Evolutionary conservation across 371 early-diverging fungal genomes (phyloP).

Genomic region (Spiromyces aspiralis): DNA sequence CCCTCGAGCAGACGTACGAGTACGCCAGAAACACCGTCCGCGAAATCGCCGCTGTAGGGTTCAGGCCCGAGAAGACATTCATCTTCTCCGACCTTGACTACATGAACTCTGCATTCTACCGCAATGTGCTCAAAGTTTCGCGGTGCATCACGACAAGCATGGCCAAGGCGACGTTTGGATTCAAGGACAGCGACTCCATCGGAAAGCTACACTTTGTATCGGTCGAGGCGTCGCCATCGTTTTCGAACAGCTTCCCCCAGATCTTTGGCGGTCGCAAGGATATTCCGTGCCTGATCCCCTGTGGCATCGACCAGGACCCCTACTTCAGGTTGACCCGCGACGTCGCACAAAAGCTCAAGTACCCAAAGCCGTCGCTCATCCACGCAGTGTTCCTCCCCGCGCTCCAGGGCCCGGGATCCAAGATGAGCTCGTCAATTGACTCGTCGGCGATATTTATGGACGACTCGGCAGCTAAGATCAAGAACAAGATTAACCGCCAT

Average conservation of each 20-base stretch:
- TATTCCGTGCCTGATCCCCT: conserved; percentile 95
- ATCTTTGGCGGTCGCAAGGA: conserved; percentile 85
- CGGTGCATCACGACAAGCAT: conserved; percentile 67
- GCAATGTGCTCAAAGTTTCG: conserved; percentile 77
- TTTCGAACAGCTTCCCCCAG: conserved; percentile 88
- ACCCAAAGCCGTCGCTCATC: conserved; percentile 91
- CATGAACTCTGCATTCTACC: conserved; percentile 84
- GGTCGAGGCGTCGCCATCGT: conserved; percentile 88
- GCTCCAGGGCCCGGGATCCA: conserved; percentile 90
- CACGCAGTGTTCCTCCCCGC: conserved; percentile 98
- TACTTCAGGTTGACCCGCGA: conserved; percentile 99
- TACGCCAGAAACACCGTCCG: conserved; percentile 81
- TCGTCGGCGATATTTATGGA: conserved; percentile 90
- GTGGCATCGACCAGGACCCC: conserved; percentile 99
- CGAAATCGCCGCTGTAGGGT: conserved; percentile 98
- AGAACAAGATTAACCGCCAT: conserved; percentile 96
- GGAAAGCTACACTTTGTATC: conserved; percentile 87
- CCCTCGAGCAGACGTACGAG: conserved; percentile 67
- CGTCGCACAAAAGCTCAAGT: conserved; percentile 85
- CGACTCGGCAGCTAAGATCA: conserved; percentile 89
- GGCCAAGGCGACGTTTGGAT: conserved; percentile 87
- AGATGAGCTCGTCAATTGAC: conserved; percentile 95
- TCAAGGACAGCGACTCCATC: conserved; percentile 70
- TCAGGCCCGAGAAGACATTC: conserved; percentile 96
- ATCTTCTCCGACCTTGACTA: conserved; percentile 94